Evolutionary conservation across 768 basidiomycete species (phyloP), one percentile per base, ranked within the genome.

Genomic region (Kwoniella sp.): DNA sequence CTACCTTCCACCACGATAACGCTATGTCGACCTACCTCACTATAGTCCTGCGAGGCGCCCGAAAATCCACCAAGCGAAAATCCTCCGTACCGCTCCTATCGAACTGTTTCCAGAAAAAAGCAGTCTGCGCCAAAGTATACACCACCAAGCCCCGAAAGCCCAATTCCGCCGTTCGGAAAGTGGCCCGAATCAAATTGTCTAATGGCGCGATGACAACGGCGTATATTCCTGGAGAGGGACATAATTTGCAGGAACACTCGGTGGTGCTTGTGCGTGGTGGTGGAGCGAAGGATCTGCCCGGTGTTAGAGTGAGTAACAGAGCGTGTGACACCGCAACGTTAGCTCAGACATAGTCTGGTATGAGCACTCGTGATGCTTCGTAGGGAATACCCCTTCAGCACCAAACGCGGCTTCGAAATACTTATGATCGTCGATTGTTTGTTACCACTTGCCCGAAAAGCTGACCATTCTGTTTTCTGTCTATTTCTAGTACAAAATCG

Each of bases 141-240:
- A 91, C 88, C 58, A 86, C 86, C 70, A 91, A 88, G 73, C 96
- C 96, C 25, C 96, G 93, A 84, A 99, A 99, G 78, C 96, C 96
- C 68, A 99, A 99, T 82, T 98, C 95, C 12, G 94, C 94, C 38
- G 93, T 96, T 77, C 91, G 96, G 66, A 98, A 97, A 83, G 92
- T 98, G 62, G 93, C 93, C 50, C 86, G 91, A 73, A 89, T 99
- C 71, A 95, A 95, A 83, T 84, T 99, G 61, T 86, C 89, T 23
- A 93, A 89, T 13, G 96, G 96, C 55, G 89, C 90, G 80, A 88
- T 88, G 48, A 85, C 93, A 68, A 90, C 90, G 84, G 93, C 93
- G 17, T 98, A 97, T 80, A 92, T 98, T 63, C 91, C 90, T 51
- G 96, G 96, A 73, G 96, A 98, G 78, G 96, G 96, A 0, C 95